A percentile compares a stretch with the other conserved stretches of the same genome.
These are phyloP conservation scores for Ilyonectria mors-panacis DNA, from an alignment of 2,329 filamentous ascomycete species.

Conservation along the genomic window DNA sequence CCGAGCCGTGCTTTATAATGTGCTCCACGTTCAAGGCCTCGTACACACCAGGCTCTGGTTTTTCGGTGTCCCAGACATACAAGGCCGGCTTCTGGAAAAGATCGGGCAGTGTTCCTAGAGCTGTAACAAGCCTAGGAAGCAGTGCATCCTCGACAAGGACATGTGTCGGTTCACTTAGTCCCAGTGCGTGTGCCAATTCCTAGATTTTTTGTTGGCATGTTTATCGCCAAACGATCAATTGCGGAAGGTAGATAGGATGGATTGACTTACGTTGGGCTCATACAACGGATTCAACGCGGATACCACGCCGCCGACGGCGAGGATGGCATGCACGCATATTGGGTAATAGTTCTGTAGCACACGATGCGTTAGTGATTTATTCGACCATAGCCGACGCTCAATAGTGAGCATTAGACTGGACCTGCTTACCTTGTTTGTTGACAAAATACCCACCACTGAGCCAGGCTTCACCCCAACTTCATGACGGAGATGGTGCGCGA, in stretches of 20 bases:
- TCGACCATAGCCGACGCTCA: background rate
- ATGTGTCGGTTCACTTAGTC: background rate
- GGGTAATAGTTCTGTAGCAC: slow-evolving; percentile 16
- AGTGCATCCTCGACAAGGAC: slow-evolving; percentile 13
- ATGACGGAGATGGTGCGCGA: slow-evolving; percentile 9
- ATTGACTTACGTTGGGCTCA: slow-evolving; percentile 11
- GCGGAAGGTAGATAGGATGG: background rate
- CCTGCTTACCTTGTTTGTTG: slow-evolving; percentile 13
- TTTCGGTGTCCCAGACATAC: slow-evolving; percentile 12
- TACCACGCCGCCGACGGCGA: slow-evolving; percentile 15
- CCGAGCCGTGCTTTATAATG: slow-evolving; percentile 10
- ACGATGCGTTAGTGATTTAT: background rate
- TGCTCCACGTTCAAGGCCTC: background rate
- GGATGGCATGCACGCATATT: slow-evolving; percentile 19
- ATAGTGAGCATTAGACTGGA: background rate
- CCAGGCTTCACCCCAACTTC: slow-evolving; percentile 6
- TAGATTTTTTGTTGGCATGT: background rate
- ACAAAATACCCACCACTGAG: slow-evolving; percentile 17
- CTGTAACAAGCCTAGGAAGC: slow-evolving; percentile 1
- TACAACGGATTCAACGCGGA: slow-evolving; percentile 21
- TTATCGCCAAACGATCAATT: background rate
- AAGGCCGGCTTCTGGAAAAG: background rate
- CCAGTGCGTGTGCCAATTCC: slow-evolving; percentile 17
- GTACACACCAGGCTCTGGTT: background rate
- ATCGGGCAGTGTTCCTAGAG: background rate